Evolutionary conservation across 257 asterid species (phyloP), one percentile per base, ranked within the genome.

Genomic region (Schizonepeta tenuifolia): DNA sequence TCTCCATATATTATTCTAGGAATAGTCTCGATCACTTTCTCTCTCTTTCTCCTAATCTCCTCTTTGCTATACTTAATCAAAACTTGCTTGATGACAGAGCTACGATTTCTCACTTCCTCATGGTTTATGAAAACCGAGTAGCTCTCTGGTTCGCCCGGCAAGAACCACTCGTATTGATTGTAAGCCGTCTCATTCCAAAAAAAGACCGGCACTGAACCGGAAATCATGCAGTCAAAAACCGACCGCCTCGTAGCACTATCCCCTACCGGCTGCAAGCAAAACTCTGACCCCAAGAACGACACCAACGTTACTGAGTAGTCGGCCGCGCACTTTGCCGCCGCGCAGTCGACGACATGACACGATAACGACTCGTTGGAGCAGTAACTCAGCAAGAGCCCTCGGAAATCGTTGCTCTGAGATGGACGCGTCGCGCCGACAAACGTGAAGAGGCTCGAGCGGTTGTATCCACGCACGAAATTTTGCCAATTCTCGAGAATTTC

Each of bases 111-210:
- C 53, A 75, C 83, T 0, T 7, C 66, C 28, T 72, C 77, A 9
- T 70, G 73, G 63, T 75, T 77, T 68, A 83, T 80, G 15, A 57
- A 80, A 65, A 80, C 85, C 55, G 85, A 81, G 72, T 69, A 82
- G 64, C 77, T 79, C 57, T 54, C 65, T 78, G 78, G 73, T 18
- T 79, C 82, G 14, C 18, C 80, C 22, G 81, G 79, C 80, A 82
- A 46, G 71, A 79, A 76, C 84, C 64, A 57, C 21, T 9, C 41
- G 20, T 57, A 57, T 14, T 57, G 64, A 33, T 12, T 2, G 21
- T 57, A 57, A 6, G 35, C 35, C 35, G 64, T 57, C 41, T 26
- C 20, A 3, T 26, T 57, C 64, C 41, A 57, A 7, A 57, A 57
- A 26, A 57, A 13, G 11, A 57, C 64, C 21, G 64, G 64, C 10